Evolutionary conservation across 2,329 filamentous ascomycete genomes (phyloP), one percentile per base, ranked within the genome.

Genomic region (Pseudopyrenochaeta lycopersici): DNA sequence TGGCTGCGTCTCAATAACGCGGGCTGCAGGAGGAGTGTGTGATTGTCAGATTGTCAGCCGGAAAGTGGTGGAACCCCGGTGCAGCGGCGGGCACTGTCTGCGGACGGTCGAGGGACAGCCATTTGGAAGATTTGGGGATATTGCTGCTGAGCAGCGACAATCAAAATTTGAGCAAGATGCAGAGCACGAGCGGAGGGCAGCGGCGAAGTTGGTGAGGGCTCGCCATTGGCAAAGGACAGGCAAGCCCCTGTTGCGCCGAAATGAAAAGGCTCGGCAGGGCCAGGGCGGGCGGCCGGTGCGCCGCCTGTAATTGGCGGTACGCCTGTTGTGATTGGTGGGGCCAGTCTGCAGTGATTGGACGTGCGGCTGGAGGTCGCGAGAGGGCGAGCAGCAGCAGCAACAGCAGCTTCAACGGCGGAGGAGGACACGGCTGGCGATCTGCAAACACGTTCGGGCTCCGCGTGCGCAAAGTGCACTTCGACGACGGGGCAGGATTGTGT

Each of bases 1-100:
- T 63, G 63, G 62, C 59, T 63, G 63, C 66, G 54, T 38, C 49
- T 60, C 54, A 58, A 64, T 62, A 60, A 47, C 53, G 38, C 48
- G 56, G 18, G 44, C 49, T 57, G 59, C 62, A 62, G 54, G 38
- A 35, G 29, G 48, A 27, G 4, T 27, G 9, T 27, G 4, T 4
- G 23, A 27, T 27, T 27, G 23, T 27, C 23, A 27, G 38, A 38
- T 38, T 48, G 56, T 52, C 45, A 52, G 56, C 52, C 52, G 46
- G 44, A 33, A 33, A 30, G 21, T 46, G 38, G 30, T 42, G 36
- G 40, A 41, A 30, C 32, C 33, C 30, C 38, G 35, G 21, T 36
- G 50, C 45, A 41, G 23, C 39, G 23, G 32, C 42, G 40, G 36
- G 44, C 31, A 49, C 31, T 42, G 41, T 38, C 35, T 42, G 45